Base-by-base conservation (phyloP, 106 monocot genomes). In the Dendrobium officinale region DNA sequence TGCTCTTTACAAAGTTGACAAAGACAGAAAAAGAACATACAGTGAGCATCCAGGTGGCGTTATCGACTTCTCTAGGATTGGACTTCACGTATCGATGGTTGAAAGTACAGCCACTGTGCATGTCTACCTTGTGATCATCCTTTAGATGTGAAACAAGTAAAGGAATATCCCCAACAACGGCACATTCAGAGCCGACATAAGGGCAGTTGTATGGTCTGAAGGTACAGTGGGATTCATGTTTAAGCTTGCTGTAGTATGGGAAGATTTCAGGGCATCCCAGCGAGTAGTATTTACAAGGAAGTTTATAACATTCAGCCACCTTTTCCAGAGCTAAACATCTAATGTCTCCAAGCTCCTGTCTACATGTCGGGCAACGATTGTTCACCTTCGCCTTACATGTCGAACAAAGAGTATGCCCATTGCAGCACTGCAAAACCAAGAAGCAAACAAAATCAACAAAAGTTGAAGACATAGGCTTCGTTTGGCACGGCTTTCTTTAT, bases 181-280 rank as follows among this genome's bases (percentile, higher is more conserved):
- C 75, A 75, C 82, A 82, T 67, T 82, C 82, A 44, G 82, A 82
- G 0, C 82, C 82, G 40, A 77, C 82, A n/a, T 82, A 82, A 10
- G 82, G 82, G 77, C 82, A 82, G 37, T 77, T 82, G 56, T 82
- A 82, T 49, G 82, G 77, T 18, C 82, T 82, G 82, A 82, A 82
- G 19, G 67, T 82, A 77, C 82, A 82, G 48, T 77, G 76, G 6
- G 64, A n/a, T 77, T 82, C 82, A 68, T 82, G 82, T 20, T 82
- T 77, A 1, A 77, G 67, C 48, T 82, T 82, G 75, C 77, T 82
- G 37, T 77, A 82, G 67, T 82, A 82, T 61, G 77, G 82, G 51
- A 77, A 77, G 7, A 82, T 77, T 75, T 67, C 82, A 0, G 77
- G 42, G 51, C 82, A 82, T 41, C 82, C 82, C 67, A 82, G 49